Evolutionary conservation across 257 asterid genomes (phyloP).

Genomic region (Salvia splendens): DNA sequence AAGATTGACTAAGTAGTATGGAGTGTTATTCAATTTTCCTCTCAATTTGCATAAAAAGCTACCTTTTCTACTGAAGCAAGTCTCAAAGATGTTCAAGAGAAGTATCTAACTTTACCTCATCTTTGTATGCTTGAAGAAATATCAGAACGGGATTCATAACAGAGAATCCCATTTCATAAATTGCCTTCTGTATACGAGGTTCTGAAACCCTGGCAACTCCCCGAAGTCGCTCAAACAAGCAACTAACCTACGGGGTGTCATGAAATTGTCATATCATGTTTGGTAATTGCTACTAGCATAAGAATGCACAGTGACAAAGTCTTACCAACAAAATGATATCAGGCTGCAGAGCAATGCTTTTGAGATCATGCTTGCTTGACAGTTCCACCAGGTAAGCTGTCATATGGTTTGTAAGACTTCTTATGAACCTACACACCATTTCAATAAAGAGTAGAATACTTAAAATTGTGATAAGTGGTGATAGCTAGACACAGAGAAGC

Average conservation of each 20-base stretch:
- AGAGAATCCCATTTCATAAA: conserved; percentile 82
- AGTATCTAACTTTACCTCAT: conserved; percentile 61
- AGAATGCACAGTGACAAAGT: conserved; percentile 25
- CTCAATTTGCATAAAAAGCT: conserved; percentile 23
- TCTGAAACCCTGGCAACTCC: conserved; percentile 95
- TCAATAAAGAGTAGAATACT: conserved; percentile 25
- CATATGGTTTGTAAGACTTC: conserved; percentile 71
- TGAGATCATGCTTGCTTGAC: conserved; percentile 70
- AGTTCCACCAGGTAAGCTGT: conserved; percentile 67
- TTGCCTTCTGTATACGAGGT: conserved; percentile 84
- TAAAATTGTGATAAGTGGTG: conserved; percentile 32
- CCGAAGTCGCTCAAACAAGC: conserved; percentile 95
- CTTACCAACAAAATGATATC: conserved; percentile 77
- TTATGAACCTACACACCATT: conserved; percentile 58
- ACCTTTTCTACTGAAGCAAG: conserved; percentile 31
- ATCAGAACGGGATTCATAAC: conserved; percentile 71
- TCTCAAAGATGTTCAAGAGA: conserved; percentile 7
- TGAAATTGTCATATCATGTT: conserved; percentile 22
- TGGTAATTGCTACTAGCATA: conserved; percentile 7
- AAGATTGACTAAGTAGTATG: no score
- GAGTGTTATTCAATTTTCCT: background rate
- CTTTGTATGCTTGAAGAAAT: conserved; percentile 76
- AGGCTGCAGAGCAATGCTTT: conserved; percentile 79
- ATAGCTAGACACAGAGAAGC: conserved; percentile 13
- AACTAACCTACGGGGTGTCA: conserved; percentile 64